Evolutionary conservation across 129 eudicot genomes (phyloP).

Genomic region (Erigeron canadensis): DNA sequence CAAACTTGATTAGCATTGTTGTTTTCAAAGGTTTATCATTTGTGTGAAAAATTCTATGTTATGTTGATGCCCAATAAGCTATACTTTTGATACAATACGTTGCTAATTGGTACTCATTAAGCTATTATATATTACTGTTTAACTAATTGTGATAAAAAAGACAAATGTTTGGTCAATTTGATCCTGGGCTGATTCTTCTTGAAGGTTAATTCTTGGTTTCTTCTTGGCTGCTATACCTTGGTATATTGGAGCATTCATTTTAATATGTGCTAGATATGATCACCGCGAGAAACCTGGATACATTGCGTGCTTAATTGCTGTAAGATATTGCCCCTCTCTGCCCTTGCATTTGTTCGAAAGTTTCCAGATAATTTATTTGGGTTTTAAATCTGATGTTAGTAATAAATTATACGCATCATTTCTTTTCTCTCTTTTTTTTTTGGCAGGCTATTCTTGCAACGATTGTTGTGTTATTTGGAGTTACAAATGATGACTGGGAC

Average conservation of each 20-base stretch:
- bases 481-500: conserved; percentile 51
- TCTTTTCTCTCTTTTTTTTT: not conserved
- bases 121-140: not conserved
- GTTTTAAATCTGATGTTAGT: not conserved
- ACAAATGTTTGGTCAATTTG: not conserved
- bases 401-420: not conserved
- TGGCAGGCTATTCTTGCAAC: conserved; percentile 67
- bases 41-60: not conserved
- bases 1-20: not conserved
- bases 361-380: not conserved
- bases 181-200: conserved; percentile 20
- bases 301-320: conserved; percentile 79
- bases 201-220: conserved; percentile 91
- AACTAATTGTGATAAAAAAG: not conserved
- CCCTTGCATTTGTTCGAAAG: not conserved
- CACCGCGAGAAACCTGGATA: conserved; percentile 95
- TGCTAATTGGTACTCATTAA: not conserved
- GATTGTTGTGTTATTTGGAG: conserved; percentile 52
- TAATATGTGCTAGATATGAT: conserved; percentile 68
- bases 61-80: not conserved
- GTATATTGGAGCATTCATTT: conserved; percentile 72
- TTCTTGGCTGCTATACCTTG: conserved; percentile 81
- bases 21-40: not conserved
- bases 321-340: conserved; percentile 40
- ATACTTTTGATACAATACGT: not conserved